These are phyloP conservation scores for Boletus rubescentipes DNA, from an alignment of 768 basidiomycete genomes.

Conservation along the genomic window DNA sequence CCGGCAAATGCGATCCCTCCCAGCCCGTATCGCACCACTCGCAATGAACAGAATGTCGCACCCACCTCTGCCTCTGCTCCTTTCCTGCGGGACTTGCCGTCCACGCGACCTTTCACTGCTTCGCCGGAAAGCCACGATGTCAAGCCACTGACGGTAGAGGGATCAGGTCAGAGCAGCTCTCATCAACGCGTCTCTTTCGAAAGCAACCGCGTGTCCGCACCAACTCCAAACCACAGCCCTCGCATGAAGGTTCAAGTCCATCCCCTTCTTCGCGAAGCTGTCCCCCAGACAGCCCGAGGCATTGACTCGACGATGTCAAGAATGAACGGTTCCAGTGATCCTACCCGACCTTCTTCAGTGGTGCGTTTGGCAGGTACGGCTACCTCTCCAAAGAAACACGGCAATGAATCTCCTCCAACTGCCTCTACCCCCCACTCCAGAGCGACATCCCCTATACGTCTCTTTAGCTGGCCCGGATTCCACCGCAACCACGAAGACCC, in stretches of 20 bases:
- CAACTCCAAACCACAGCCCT: constrained; percentile 31
- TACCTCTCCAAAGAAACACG: constrained; percentile 19
- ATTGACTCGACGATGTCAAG: constrained; percentile 10
- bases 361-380: constrained; percentile 4
- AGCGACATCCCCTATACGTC: constrained; percentile 55
- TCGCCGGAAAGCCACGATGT: constrained; percentile 12
- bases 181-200: constrained; percentile 57
- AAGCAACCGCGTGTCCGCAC: constrained; percentile 35
- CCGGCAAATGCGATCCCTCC: constrained; percentile 37
- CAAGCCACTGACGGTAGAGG: constrained; percentile 34
- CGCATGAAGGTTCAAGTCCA: constrained; percentile 35
- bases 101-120: constrained; percentile 20
- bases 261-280: constrained; percentile 21
- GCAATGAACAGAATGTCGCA: constrained; percentile 32
- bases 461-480: constrained; percentile 54
- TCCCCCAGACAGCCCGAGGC: constrained; percentile 3
- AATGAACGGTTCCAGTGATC: constrained; percentile 9
- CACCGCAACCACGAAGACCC: constrained; percentile 53
- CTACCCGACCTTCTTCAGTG: constrained; percentile 7
- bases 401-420: constrained; percentile 27
- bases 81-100: constrained; percentile 32
- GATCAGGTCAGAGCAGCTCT: constrained; percentile 45
- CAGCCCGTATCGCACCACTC: constrained; percentile 35
- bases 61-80: constrained; percentile 45
- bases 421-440: constrained; percentile 40